Evolutionary conservation across 2,329 filamentous ascomycete genomes (phyloP).

Genomic region (Cercospora beticola): DNA sequence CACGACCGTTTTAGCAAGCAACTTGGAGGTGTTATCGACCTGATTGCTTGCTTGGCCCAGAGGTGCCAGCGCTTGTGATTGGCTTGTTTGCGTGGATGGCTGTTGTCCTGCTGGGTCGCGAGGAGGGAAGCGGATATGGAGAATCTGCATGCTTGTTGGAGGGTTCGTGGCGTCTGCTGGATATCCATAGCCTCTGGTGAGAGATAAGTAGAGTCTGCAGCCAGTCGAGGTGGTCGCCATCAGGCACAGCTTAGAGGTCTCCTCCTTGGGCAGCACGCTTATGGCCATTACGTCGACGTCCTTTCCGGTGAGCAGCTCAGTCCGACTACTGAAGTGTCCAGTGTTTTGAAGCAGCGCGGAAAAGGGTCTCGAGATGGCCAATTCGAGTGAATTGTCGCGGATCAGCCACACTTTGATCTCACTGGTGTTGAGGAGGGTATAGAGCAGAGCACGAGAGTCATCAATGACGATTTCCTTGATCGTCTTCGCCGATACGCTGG

Average conservation of each 20-base stretch:
- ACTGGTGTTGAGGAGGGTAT: constrained; percentile 83
- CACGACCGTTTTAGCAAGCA: constrained; percentile 39
- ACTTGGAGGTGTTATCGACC: constrained; percentile 38
- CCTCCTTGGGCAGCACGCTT: constrained; percentile 74
- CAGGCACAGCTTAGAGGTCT: constrained; percentile 80
- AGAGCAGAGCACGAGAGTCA: constrained; percentile 82
- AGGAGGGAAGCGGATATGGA: constrained; percentile 93
- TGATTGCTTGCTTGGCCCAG: constrained; percentile 14
- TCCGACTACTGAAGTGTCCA: constrained; percentile 75
- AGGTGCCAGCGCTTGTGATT: constrained; percentile 24
- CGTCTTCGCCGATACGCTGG: constrained; percentile 53
- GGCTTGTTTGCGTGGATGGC: constrained; percentile 12
- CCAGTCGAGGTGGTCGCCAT: constrained; percentile 89
- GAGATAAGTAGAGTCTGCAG: constrained; percentile 87
- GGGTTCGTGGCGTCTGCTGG: constrained; percentile 63
- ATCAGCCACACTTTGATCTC: constrained; percentile 92
- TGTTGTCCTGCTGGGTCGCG: constrained; percentile 34
- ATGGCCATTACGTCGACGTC: constrained; percentile 77
- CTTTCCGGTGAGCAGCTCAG: constrained; percentile 66
- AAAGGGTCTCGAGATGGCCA: constrained; percentile 58
- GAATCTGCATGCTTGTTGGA: constrained; percentile 95
- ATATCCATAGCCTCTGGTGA: constrained; percentile 70
- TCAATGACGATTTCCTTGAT: constrained; percentile 82
- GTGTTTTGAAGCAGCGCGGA: constrained; percentile 65
- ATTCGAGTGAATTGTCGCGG: constrained; percentile 61